phyloP scores from a whole-genome alignment of 2,329 filamentous ascomycete genomes.

The Coniochaeta sp. region DNA sequence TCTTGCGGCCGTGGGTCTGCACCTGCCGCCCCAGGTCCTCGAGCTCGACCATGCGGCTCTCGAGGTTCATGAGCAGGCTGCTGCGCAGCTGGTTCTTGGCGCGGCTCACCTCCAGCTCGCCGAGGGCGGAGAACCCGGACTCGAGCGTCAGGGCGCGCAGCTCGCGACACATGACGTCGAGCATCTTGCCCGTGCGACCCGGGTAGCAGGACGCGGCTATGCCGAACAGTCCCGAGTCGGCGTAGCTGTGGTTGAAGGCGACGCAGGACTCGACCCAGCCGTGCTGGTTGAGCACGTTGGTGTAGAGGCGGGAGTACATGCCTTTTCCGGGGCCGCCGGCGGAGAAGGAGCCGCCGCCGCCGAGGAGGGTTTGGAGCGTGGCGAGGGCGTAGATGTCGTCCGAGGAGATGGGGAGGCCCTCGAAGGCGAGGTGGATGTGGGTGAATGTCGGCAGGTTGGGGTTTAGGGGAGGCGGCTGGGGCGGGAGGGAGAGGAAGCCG shows the following conservation, averaged over 20 bases:
- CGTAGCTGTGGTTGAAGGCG: slow-evolving; percentile 96
- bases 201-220: slow-evolving; percentile 84
- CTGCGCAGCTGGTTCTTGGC: slow-evolving; percentile 96
- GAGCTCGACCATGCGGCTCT: slow-evolving; percentile 93
- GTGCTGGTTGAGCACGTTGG: slow-evolving; percentile 94
- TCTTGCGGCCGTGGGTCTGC: slow-evolving; percentile 90
- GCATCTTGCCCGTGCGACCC: slow-evolving; percentile 69
- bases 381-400: slow-evolving; percentile 95
- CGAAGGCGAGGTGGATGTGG: slow-evolving; percentile 92
- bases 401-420: slow-evolving; percentile 83
- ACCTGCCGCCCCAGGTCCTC: slow-evolving; percentile 93
- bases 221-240: slow-evolving; percentile 89
- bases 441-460: slow-evolving; percentile 75
- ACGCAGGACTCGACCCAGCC: slow-evolving; percentile 96
- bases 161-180: slow-evolving; percentile 93
- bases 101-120: slow-evolving; percentile 71
- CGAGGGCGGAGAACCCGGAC: slow-evolving; percentile 64
- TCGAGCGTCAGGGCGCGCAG: slow-evolving; percentile 72
- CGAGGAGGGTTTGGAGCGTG: slow-evolving; percentile 89
- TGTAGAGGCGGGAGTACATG: slow-evolving; percentile 98
- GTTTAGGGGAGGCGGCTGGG: slow-evolving; percentile 69
- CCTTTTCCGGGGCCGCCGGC: slow-evolving; percentile 96
- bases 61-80: slow-evolving; percentile 91
- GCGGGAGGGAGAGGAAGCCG: slow-evolving; percentile 80
- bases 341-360: slow-evolving; percentile 92